These are phyloP conservation scores for Colletotrichum lindemuthianum DNA, from an alignment of 2,329 filamentous ascomycete species.

Conservation along the genomic window DNA sequence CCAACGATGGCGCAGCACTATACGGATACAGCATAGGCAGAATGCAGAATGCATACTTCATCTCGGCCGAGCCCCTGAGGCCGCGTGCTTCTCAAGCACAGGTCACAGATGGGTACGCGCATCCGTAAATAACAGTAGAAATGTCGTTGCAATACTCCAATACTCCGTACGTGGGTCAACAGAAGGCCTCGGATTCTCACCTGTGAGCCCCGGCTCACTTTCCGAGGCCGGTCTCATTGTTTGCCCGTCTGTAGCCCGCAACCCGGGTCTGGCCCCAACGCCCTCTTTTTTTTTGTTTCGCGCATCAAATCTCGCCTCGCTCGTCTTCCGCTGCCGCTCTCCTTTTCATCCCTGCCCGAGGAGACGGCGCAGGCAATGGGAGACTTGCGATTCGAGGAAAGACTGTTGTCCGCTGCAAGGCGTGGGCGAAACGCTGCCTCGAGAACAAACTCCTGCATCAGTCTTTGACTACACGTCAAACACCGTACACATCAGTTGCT, in stretches of 20 bases:
- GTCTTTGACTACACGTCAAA: too few species aligned
- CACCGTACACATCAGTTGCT: too few species aligned
- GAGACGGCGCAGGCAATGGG: neutral
- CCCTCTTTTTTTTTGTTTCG: neutral
- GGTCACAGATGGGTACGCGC: neutral
- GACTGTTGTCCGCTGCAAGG: neutral
- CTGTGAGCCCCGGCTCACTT: too few species aligned
- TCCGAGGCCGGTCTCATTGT: neutral
- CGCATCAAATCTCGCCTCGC: slow-evolving; percentile 20
- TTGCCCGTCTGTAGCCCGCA: neutral
- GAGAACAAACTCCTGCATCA: too few species aligned
- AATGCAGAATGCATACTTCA: neutral
- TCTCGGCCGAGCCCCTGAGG: neutral
- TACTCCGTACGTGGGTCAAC: too few species aligned
- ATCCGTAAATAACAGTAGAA: neutral
- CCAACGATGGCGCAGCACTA: neutral
- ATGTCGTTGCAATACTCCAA: too few species aligned
- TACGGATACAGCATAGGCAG: neutral
- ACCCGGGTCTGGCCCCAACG: slow-evolving; percentile 2
- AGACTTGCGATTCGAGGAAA: slow-evolving; percentile 1
- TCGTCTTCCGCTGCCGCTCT: neutral
- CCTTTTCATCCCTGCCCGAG: slow-evolving; percentile 8
- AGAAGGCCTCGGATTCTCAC: neutral
- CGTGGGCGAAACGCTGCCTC: slow-evolving; percentile 2
- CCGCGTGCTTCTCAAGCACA: neutral